Base-by-base conservation (phyloP, 129 eudicot genomes). In the Flaveria robusta region DNA sequence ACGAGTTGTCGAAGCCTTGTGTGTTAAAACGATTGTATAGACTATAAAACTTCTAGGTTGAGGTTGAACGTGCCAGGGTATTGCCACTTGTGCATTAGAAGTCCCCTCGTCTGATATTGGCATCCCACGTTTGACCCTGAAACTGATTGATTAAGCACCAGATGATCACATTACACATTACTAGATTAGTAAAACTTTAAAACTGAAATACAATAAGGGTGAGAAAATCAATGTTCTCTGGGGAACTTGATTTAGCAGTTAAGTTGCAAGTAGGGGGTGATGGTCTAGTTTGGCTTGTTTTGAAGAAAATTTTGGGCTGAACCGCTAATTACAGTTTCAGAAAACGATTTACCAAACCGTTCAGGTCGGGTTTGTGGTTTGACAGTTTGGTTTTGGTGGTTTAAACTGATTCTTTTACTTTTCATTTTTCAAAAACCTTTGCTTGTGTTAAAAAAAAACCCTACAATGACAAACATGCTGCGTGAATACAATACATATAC, bases 41-140 rank as follows among this genome's bases (percentile, higher is more conserved):
- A 59, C 39, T 59, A 5, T 16, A 39, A 51, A 74, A 64, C 75
- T 68, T 76, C 58, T 19, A 68, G 55, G 22, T 16, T 15, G 20
- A 34, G 68, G 39, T 59, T 41, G 39, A 66, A 37, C 22, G 18
- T 72, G 71, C 86, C 82, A 22, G 70, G 65, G 67, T 22, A 50
- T 75, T 77, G 82, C 67, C 72, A 41, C 29, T 59, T 64, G 46
- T 13, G 77, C 68, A 72, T 4, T 59, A 60, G 27, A 64, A 66
- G 20, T 19, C 68, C 78, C 42, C 46, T 66, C 9, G 79, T 81
- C 68, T 74, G 88, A 81, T 81, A 72, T n/a, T 78, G 85, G 76
- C 56, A 75, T 58, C 84, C 88, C 70, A 71, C 72, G 60, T 77
- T 80, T 12, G 68, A 50, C 45, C 87, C 91, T 89, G 84, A 76